Evolutionary conservation across 441 rosid species (phyloP), one percentile per base, ranked within the genome.

Genomic region (Jatropha podagrica): DNA sequence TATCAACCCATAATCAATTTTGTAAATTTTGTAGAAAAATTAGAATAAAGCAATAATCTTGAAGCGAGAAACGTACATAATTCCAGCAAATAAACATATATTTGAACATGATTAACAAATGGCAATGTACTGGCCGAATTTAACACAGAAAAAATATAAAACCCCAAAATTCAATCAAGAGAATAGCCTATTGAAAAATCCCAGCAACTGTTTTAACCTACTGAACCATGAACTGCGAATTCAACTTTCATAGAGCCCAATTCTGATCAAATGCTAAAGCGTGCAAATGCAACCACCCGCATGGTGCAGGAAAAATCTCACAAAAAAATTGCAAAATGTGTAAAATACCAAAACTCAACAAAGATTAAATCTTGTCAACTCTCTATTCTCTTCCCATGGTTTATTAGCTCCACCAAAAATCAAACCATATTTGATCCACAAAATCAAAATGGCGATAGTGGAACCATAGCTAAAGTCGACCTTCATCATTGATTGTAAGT

Each of bases 1-100:
- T 14, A 68, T 68, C 15, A 3, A 65, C 27, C 69, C 52, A 42
- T 65, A 51, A 68, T 49, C 18, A 68, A 48, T 32, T n/a, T n/a
- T 14, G n/a, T 4, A 52, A 17, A 17, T 15, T 0, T 65, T 12
- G 46, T 5, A n/a, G 15, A 7, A 62, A 32, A 62, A 15, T 62
- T 37, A 37, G 40, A 5, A 49, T 17, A 49, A 17, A 27, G 6
- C 42, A 27, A 12, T n/a, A 23, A 56, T 6, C n/a, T 7, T 56
- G 2, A 23, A 56, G 60, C 60, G 18, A 56, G 11, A 56, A 8
- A 56, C n/a, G 26, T 18, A 23, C 8, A n/a, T 2, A 18, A n/a
- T 54, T 2, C 9, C 23, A 15, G 59, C 23, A 54, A 4, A 54
- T 20, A 8, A 0, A 55, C 49, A 46, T 65, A 4, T 2, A 52